Conservation (phyloP, 1,284 basidiomycete genomes). For the Termitomyces sp. region DNA sequence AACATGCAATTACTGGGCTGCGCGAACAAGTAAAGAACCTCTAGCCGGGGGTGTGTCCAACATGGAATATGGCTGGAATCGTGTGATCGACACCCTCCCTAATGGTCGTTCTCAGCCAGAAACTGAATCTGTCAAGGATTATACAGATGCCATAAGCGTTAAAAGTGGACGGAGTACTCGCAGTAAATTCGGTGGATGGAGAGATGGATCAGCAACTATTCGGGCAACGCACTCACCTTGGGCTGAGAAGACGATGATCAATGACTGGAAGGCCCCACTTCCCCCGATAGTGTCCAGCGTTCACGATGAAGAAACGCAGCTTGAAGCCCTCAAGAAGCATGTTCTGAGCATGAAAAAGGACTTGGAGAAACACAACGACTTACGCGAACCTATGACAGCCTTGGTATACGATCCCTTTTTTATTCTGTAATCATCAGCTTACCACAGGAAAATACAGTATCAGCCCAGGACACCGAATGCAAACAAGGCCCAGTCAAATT, state of each 20-base stretch:
- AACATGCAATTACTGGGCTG: slow-evolving; percentile 99
- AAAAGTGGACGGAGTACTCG: slow-evolving; percentile 53
- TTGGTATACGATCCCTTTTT: slow-evolving; percentile 44
- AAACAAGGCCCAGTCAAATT: slow-evolving; percentile 80
- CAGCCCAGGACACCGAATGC: slow-evolving; percentile 70
- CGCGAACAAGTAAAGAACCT: slow-evolving; percentile 88
- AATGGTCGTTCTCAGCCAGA: slow-evolving; percentile 57
- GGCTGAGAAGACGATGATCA: slow-evolving; percentile 76
- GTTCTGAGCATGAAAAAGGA: slow-evolving; percentile 75
- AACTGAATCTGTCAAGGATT: slow-evolving; percentile 47
- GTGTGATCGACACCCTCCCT: slow-evolving; percentile 50
- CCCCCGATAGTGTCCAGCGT: slow-evolving; percentile 78
- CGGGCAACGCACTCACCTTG: slow-evolving; percentile 62
- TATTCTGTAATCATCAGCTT: slow-evolving; percentile 1
- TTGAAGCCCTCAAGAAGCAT: slow-evolving; percentile 82
- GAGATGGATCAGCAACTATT: slow-evolving; percentile 58
- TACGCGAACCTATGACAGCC: slow-evolving; percentile 79
- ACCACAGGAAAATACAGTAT: slow-evolving; percentile 50
- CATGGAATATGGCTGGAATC: slow-evolving; percentile 99
- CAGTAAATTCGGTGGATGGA: slow-evolving; percentile 59
- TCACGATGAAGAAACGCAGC: slow-evolving; percentile 89
- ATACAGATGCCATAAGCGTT: slow-evolving; percentile 60
- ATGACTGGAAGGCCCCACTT: slow-evolving; percentile 91
- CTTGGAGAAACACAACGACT: slow-evolving; percentile 76
- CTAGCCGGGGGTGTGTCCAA: slow-evolving; percentile 94